phyloP scores from a whole-genome alignment of 2,329 filamentous ascomycete genomes.

The Epichloe brachyelytri region DNA sequence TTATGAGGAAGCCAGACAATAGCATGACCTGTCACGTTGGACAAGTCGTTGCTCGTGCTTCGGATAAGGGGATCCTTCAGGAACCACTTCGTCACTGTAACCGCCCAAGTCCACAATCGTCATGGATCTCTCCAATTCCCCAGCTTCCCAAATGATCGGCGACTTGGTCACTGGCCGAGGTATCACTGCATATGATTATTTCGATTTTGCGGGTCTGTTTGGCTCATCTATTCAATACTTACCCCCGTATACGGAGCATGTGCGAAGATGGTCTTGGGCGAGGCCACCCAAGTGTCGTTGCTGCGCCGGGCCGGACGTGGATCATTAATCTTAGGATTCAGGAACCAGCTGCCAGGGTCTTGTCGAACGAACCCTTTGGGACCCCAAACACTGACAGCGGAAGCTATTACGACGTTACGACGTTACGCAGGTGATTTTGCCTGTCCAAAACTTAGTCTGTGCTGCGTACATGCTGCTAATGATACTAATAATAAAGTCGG shows the following conservation, averaged over 20 bases:
- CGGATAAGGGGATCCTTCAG: background rate
- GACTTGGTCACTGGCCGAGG: background rate
- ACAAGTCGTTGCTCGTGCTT: background rate
- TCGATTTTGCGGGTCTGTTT: background rate
- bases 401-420: slow-evolving; percentile 3
- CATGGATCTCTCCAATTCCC: background rate
- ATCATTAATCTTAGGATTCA: background rate
- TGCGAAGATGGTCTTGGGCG: background rate
- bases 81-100: background rate
- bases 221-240: background rate
- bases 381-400: slow-evolving; percentile 1
- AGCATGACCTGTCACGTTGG: background rate
- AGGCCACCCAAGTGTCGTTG: background rate
- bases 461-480: background rate
- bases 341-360: background rate
- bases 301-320: background rate
- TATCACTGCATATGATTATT: background rate
- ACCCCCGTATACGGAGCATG: background rate
- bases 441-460: background rate
- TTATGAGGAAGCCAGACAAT: background rate
- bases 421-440: background rate
- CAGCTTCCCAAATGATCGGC: background rate
- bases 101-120: background rate
- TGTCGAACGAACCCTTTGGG: background rate
- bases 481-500: background rate